phyloP scores from a whole-genome alignment of 2,329 filamentous ascomycete species.

The Neoscytalidium dimidiatum region DNA sequence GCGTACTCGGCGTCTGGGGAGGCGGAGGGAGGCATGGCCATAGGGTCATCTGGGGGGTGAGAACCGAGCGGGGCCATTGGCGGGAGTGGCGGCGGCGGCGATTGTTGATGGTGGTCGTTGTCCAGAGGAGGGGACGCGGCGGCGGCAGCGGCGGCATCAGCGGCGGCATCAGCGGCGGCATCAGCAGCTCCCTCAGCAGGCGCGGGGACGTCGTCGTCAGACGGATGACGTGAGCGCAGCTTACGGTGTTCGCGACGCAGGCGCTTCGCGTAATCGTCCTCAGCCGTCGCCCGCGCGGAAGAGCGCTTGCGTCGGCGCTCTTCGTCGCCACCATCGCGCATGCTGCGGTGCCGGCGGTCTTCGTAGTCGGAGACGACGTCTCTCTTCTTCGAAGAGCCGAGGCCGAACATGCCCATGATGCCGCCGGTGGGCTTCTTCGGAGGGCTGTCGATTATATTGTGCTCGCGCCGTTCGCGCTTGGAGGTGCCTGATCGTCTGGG shows the following conservation, averaged over 20 bases:
- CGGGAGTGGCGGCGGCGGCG: not conserved
- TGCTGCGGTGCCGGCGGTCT: conserved; percentile 33
- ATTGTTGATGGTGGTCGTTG: no score
- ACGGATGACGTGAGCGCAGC: not conserved
- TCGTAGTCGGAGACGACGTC: conserved; percentile 29
- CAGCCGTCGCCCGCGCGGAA: conserved; percentile 33
- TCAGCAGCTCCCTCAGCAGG: not conserved
- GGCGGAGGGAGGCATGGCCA: not conserved
- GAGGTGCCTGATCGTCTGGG: conserved; percentile 43
- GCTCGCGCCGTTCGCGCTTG: conserved; percentile 59
- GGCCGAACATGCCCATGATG: conserved; percentile 56
- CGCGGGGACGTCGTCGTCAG: not conserved
- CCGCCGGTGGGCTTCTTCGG: conserved; percentile 61
- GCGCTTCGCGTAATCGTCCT: conserved; percentile 29
- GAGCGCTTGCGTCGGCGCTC: conserved; percentile 39
- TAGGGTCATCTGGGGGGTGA: no score
- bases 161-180: not conserved
- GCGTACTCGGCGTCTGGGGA: conserved; percentile 26
- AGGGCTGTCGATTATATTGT: conserved; percentile 51
- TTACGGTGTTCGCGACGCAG: conserved; percentile 17
- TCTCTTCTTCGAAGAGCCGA: conserved; percentile 38
- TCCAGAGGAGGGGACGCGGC: not conserved
- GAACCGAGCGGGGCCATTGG: no score
- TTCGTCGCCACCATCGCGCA: conserved; percentile 41
- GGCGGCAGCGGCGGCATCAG: not conserved